phyloP scores from a whole-genome alignment of 306 rosid genomes.

The Oemleria cerasiformis region DNA sequence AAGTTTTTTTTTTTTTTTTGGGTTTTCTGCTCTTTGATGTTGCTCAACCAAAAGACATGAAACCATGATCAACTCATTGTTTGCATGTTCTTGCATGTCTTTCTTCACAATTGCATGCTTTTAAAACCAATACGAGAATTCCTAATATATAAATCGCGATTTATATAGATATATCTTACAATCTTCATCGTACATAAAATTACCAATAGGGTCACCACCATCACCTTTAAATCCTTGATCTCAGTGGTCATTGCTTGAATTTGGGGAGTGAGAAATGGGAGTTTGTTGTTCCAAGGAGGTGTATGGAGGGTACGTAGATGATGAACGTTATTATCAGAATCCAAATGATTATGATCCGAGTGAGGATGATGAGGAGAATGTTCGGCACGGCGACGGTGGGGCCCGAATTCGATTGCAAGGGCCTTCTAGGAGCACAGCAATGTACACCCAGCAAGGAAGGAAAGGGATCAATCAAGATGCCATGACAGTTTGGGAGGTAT shows the following conservation, averaged over 20 bases:
- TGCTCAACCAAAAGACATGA: neutral
- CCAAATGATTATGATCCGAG: slow-evolving; percentile 28
- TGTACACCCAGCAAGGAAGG: slow-evolving; percentile 74
- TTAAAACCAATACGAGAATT: no score
- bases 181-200: no score
- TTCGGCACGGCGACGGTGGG: slow-evolving; percentile 32
- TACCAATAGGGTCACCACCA: neutral
- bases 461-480: slow-evolving; percentile 93
- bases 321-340: slow-evolving; percentile 5
- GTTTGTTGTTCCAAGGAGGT: slow-evolving; percentile 48
- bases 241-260: neutral
- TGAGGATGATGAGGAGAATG: slow-evolving; percentile 27
- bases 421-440: slow-evolving; percentile 49
- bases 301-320: slow-evolving; percentile 25
- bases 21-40: neutral
- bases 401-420: slow-evolving; percentile 50
- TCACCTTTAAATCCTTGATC: neutral
- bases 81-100: neutral
- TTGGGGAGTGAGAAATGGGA: slow-evolving; percentile 46
- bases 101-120: neutral
- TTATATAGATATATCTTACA: no score
- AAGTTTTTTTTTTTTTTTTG: no score
- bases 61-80: neutral
- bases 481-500: slow-evolving; percentile 89
- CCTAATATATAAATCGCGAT: no score